Base-by-base conservation (phyloP, 805 yeast genomes). In the Kurtzmaniella cleridarum region DNA sequence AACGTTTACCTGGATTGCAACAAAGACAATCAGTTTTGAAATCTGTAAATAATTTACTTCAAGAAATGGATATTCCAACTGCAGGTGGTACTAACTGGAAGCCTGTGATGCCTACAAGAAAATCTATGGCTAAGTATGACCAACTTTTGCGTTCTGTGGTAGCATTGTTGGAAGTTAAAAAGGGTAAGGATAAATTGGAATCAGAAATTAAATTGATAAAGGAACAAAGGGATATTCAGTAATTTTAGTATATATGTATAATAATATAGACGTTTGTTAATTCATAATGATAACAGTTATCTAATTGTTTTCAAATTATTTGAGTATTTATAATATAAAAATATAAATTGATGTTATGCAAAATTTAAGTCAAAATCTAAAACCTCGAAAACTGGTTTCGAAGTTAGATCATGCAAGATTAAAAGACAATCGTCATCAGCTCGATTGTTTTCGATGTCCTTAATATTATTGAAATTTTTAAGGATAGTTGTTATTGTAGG, bases 21-120 rank as follows among this genome's bases (percentile, higher is more conserved):
- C 74, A 69, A 41, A 84, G 85, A 54, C 76, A 88, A 38, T 75
- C 90, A 1, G 77, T 85, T 1, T 78, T 82, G 53, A 89, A 89
- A 50, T 91, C 95, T 2, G 71, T 68, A 6, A 79, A 84, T 30
- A 74, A 76, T 13, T 71, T 80, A 9, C 60, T 91, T 43, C 84
- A 81, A 41, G 98, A 93, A 53, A 61, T 93, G 43, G 89, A 81
- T 3, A 62, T 93, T 8, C 83, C 96, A 0, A 63, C 79, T 3
- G 71, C 66, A 6, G 72, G 72, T 12, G 73, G 72, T 10, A 68
- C 71, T 5, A 53, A 60, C 18, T 68, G 68, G 68, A 81, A 83
- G 47, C 98, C 98, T 1, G 81, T 81, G 2, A 82, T 93, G 82
- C 91, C 95, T 3, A 85, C 98, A 0, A 78, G 82, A 27, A 78